Percentiles rank a stretch among this genome's conserved stretches.
Conservation (phyloP, 164 flowering plant genomes). For the Vitis riparia region DNA sequence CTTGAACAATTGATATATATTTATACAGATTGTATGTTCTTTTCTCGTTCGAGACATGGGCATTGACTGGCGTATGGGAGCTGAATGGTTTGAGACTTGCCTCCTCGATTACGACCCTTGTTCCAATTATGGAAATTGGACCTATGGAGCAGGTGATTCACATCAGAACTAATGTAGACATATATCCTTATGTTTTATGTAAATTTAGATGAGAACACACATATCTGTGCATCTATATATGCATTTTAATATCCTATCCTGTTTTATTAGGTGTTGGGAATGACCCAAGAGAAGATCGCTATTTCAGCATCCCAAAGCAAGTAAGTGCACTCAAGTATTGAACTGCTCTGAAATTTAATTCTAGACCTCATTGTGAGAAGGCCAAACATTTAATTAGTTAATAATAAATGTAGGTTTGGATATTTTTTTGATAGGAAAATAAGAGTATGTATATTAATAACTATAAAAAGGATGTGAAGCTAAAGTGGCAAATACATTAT, state of each 20-base stretch:
- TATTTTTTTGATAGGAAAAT: too few relatives aligned
- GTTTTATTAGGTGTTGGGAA: constrained; percentile 77
- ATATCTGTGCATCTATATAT: neutral
- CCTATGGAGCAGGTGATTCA: constrained; percentile 90
- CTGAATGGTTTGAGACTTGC: constrained; percentile 97
- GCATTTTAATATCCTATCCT: neutral
- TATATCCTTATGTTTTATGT: too few relatives aligned
- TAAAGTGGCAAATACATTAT: too few relatives aligned
- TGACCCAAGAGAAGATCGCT: constrained; percentile 97
- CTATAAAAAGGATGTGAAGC: too few relatives aligned
- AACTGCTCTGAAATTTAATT: too few relatives aligned
- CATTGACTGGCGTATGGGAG: constrained; percentile 98
- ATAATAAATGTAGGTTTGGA: too few relatives aligned
- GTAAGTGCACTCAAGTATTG: constrained; percentile 35
- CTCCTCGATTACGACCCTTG: constrained; percentile 97
- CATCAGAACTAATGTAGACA: neutral
- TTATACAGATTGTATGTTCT: constrained; percentile 84
- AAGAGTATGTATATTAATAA: too few relatives aligned
- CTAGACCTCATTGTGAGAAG: too few relatives aligned
- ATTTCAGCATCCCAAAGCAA: constrained; percentile 96
- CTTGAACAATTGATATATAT: neutral
- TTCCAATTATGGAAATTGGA: constrained; percentile 98
- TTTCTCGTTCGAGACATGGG: constrained; percentile 99
- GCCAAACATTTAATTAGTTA: too few relatives aligned
- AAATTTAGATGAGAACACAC: too few relatives aligned